These are phyloP conservation scores for Cytospora schulzeri DNA, from an alignment of 2,329 filamentous ascomycete genomes.

Conservation along the genomic window DNA sequence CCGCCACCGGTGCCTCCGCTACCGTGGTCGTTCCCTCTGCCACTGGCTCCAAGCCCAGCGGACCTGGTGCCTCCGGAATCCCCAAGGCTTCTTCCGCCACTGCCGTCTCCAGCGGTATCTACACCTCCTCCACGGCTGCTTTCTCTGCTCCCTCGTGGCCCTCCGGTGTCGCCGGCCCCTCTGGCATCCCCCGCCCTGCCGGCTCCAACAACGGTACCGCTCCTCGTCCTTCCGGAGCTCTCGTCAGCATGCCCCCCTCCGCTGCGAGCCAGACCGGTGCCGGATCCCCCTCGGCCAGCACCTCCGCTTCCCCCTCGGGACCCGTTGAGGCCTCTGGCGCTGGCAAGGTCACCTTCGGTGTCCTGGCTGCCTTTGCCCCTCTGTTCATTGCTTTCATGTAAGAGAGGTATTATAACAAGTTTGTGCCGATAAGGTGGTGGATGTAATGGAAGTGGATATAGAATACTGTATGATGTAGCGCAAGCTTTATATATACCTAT, in stretches of 20 bases:
- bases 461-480: slow-evolving; percentile 20
- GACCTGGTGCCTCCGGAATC: not conserved
- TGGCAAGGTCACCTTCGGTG: slow-evolving; percentile 25
- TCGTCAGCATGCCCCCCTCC: slow-evolving; percentile 1
- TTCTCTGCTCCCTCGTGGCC: slow-evolving; percentile 11
- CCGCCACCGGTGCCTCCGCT: too few relatives aligned
- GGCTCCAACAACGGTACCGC: slow-evolving; percentile 21
- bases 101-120: not conserved
- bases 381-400: slow-evolving; percentile 25
- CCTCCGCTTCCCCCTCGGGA: slow-evolving; percentile 3
- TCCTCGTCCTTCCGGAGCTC: slow-evolving; percentile 15
- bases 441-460: slow-evolving; percentile 12
- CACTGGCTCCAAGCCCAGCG: slow-evolving; percentile 1
- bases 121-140: slow-evolving; percentile 4
- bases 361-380: slow-evolving; percentile 26
- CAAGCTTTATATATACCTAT: slow-evolving; percentile 20
- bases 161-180: slow-evolving; percentile 21
- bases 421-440: not conserved
- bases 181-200: slow-evolving; percentile 20
- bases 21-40: not conserved
- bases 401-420: not conserved
- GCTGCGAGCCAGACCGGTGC: slow-evolving; percentile 8
- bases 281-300: slow-evolving; percentile 3
- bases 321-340: slow-evolving; percentile 23
- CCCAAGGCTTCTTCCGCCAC: not conserved